Base-by-base conservation (phyloP, 2,329 filamentous ascomycete genomes). In the Aspergillus vadensis region DNA sequence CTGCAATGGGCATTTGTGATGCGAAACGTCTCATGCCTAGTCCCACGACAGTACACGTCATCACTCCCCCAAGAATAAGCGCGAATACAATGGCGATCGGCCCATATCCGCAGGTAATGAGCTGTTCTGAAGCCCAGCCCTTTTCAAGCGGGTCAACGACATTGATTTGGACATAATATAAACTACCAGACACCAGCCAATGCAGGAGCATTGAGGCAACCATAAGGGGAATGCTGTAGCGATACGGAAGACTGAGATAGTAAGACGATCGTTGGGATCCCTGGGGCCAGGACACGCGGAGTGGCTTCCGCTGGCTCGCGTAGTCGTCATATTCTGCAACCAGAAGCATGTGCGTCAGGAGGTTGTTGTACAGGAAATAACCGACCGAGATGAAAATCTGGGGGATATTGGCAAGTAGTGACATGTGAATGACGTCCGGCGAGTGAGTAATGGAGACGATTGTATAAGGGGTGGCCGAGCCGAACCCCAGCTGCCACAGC, bases 301-400 rank as follows among this genome's bases (percentile, higher is more conserved):
- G 68, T 0, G 77, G 59, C 52, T 81, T 81, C 4, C 76, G 69
- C 8, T 66, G 49, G 0, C 59, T 47, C 1, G 74, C 75, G 67
- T 80, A 81, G 0, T 69, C 67, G 51, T 73, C 78, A 70, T 80
- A 87, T 67, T 87, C 85, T 9, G 73, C 67, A 0, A 75, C 78
- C 0, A 80, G 69, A 0, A 82, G 72, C 71, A 85, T 83, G 4
- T 69, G 73, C 0, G 80, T 85, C 21, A 74, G 64, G 1, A 77
- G 59, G 15, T 61, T 59, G 57, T 79, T 78, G 65, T 70, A 76
- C 6, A 70, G 55, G 9, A 74, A 69, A 43, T 77, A 79, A n/a
- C 72, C 56, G 5, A 72, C 44, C 0, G 75, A 77, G 2, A 78
- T 50, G 0, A 74, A 5, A 1, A 76, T 36, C 59, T 79, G 75